phyloP scores from a whole-genome alignment of 495 filamentous ascomycete genomes.

The Xylaria cubensis region DNA sequence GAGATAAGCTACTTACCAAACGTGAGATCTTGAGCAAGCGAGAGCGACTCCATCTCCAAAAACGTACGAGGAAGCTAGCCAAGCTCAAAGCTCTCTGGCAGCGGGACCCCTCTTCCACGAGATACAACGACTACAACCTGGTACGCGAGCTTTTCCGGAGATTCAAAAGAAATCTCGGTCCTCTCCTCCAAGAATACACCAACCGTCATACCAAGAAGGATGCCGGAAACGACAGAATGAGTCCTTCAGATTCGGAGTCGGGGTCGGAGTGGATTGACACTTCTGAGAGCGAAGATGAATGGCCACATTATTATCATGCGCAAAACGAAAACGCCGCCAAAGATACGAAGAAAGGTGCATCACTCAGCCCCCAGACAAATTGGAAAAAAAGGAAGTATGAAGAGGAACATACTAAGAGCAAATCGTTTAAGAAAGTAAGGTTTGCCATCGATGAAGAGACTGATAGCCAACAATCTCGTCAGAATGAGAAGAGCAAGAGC shows the following conservation, averaged over 20 bases:
- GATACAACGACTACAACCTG: slow-evolving; percentile 1
- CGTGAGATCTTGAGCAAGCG: slow-evolving; percentile 1
- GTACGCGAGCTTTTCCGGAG: slow-evolving; percentile 21
- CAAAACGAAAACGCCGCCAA: neutral
- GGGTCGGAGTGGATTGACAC: neutral
- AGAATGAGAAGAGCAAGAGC: neutral
- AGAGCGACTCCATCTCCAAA: slow-evolving; percentile 14
- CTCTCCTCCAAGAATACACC: slow-evolving; percentile 10
- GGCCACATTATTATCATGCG: neutral
- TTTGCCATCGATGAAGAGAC: neutral
- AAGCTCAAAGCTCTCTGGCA: slow-evolving; percentile 18
- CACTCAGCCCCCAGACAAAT: neutral
- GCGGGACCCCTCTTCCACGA: neutral
- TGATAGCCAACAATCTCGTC: neutral
- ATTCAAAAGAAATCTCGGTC: slow-evolving; percentile 26
- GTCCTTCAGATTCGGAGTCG: neutral
- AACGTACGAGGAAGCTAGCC: slow-evolving; percentile 4
- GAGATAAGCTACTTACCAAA: slow-evolving; percentile 14
- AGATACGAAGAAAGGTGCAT: neutral
- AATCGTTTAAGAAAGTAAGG: slow-evolving; percentile 10
- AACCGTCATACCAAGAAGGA: neutral
- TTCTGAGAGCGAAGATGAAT: neutral
- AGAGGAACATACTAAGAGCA: neutral
- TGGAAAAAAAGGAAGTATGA: neutral
- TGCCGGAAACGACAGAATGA: neutral